Conservation (phyloP, 2,329 filamentous ascomycete genomes). For the Ascocoryne sarcoides region DNA sequence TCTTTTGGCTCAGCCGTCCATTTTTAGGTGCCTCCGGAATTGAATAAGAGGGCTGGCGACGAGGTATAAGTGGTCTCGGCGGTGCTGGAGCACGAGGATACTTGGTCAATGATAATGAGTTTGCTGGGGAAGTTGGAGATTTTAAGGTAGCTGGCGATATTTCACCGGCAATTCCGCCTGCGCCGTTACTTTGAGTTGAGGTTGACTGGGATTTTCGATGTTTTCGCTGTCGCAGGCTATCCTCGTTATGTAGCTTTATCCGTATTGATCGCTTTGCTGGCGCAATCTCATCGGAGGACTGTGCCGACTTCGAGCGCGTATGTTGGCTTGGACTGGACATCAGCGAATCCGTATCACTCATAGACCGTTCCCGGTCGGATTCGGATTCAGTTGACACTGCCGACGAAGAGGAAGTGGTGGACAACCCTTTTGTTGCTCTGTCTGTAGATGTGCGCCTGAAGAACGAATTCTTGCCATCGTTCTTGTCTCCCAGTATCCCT, state of each 20-base stretch:
- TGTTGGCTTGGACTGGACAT: slow-evolving; percentile 34
- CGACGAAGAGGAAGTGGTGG: slow-evolving; percentile 43
- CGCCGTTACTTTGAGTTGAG: slow-evolving; percentile 34
- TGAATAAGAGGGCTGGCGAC: slow-evolving; percentile 80
- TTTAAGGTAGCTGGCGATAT: slow-evolving; percentile 75
- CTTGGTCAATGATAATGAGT: slow-evolving; percentile 61
- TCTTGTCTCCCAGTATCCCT: slow-evolving; percentile 8
- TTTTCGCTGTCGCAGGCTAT: slow-evolving; percentile 64
- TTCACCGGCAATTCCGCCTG: slow-evolving; percentile 26
- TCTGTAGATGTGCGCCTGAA: slow-evolving; percentile 13
- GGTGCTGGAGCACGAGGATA: slow-evolving; percentile 87
- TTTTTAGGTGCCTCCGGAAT: slow-evolving; percentile 38
- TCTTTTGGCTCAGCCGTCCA: slow-evolving; percentile 66
- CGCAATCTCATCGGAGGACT: slow-evolving; percentile 53
- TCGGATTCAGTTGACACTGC: slow-evolving; percentile 58
- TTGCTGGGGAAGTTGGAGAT: slow-evolving; percentile 78
- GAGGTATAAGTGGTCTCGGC: slow-evolving; percentile 80
- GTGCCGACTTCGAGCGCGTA: slow-evolving; percentile 54
- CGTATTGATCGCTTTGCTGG: slow-evolving; percentile 73
- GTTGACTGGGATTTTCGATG: slow-evolving; percentile 50
- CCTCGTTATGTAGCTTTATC: slow-evolving; percentile 82
- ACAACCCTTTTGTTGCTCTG: slow-evolving; percentile 8
- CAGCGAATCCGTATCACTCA: slow-evolving; percentile 15
- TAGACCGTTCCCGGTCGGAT: slow-evolving; percentile 40
- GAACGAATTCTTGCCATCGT: slow-evolving; percentile 12